Base-by-base conservation (phyloP, 106 monocot species). In the Alisma plantagoaquatica region DNA sequence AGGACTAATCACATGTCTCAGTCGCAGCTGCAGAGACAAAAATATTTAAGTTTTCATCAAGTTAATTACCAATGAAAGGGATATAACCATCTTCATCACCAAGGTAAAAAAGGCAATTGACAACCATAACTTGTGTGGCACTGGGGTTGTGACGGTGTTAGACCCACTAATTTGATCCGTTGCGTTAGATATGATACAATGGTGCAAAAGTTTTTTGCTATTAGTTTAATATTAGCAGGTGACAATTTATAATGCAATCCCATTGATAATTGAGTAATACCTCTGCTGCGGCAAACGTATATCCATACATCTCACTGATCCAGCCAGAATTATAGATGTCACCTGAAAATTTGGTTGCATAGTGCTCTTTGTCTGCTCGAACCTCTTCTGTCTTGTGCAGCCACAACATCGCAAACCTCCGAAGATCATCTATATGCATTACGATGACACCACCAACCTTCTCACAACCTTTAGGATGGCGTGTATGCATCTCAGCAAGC, bases 251-350 rank as follows among this genome's bases (percentile, higher is more conserved):
- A 7, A 38, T 7, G 35, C 10, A 4, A 27, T 9, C 31, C 14
- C 26, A 28, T 14, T 2, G 8, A 33, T 2, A 23, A n/a, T 23
- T n/a, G n/a, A 25, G 15, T 44, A 17, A 31, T 66, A 56, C 96
- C 89, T 98, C 96, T 42, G 96, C 96, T 19, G 96, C 96, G 45
- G 76, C 96, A 74, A 98, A 98, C 31, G 96, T 82, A 61, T 98
- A 98, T 44, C 96, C 96, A 71, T 98, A 98, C 96, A 98, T 98
- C 64, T 98, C 96, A 43, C 96, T 98, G 51, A 98, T 98, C 96
- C 96, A 98, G 28, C 96, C 96, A 70, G 89, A 76, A 17, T 41
- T 56, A 79, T 89, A 89, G 42, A 98, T 74, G 64, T 89, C 89
- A 10, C 96, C 96, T 46, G 81, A 83, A 47, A 84, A 74, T n/a